Evolutionary conservation across 164 flowering plant genomes (phyloP), one percentile per base, ranked within the genome.

Genomic region (Annona squamosa): DNA sequence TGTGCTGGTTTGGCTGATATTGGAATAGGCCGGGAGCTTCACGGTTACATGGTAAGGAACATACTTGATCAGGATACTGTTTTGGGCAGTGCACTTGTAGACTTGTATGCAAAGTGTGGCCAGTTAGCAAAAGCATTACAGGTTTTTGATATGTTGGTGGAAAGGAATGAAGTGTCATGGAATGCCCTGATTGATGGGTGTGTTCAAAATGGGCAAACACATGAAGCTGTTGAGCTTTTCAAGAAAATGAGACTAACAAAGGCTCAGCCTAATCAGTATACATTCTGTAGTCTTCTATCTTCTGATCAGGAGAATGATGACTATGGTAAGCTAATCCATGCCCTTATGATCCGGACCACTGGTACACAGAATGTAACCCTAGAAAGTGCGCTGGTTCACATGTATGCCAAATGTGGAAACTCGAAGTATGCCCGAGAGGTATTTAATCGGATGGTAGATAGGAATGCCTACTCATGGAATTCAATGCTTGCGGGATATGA

Each of bases 381-480:
- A 48, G 76, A 68, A 59, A 56, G 67, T 12, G 76, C 47, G 42
- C 26, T 74, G 65, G 66, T 74, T 67, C 70, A 74, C 59, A 64
- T 74, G 57, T 74, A 74, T 45, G 67, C 65, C 9, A 67, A 59
- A 74, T 74, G 71, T 59, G 45, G 67, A 18, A 74, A 57, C 43
- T 16, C 68, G 45, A 26, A 74, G 9, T 19, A 57, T 45, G 81
- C 77, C 13, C 57, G 10, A 19, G 44, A 57, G 48, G 48, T 74
- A 65, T 74, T 78, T 71, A 2, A 71, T 74, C 37, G 68, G 44
- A 80, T 79, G 78, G 57, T 42, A 46, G 73, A 72, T 62, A 72
- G 76, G 52, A 73, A 75, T 66, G 73, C 78, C 3, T 71, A 72
- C 61, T 63, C 81, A 57, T 79, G 81, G 78, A 79, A 72, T 57